Evolutionary conservation across 306 rosid genomes (phyloP).

Genomic region (Trifolium repens): DNA sequence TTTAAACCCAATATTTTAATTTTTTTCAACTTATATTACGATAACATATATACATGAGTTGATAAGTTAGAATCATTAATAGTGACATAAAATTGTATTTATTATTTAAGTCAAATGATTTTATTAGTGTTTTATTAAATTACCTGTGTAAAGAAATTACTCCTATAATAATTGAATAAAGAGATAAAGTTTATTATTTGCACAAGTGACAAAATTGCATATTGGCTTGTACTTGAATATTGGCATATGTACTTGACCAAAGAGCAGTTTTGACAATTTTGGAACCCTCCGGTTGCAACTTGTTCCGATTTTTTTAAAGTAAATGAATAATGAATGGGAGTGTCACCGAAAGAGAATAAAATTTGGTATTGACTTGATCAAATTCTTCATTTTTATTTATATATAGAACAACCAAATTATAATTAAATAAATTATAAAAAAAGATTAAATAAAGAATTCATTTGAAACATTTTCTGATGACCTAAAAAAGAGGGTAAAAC

Average conservation of each 20-base stretch:
- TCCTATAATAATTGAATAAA: neutral
- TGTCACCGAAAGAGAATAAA: conserved; percentile 16
- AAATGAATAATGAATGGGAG: neutral
- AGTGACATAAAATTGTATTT: neutral
- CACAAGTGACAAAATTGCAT: neutral
- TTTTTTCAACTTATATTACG: too few species aligned
- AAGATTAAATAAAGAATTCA: too few species aligned
- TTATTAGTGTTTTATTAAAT: neutral
- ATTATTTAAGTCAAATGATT: conserved; percentile 2
- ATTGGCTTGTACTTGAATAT: conserved; percentile 18
- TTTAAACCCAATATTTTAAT: too few species aligned
- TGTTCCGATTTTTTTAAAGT: neutral
- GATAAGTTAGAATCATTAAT: too few species aligned
- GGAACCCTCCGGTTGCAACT: neutral
- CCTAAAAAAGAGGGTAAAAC: too few species aligned
- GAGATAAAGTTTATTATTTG: neutral
- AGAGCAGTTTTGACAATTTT: neutral
- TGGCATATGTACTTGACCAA: conserved; percentile 23
- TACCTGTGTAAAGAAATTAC: neutral
- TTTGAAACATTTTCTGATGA: too few species aligned
- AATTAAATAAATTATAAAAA: too few species aligned
- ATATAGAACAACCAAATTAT: neutral
- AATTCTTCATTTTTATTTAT: neutral
- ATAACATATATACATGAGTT: too few species aligned
- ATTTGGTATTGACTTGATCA: conserved; percentile 34